Percentiles rank a stretch among this genome's conserved stretches.
Conservation (phyloP, 1,139 yeast genomes). For the Kodamaea alishanica region DNA sequence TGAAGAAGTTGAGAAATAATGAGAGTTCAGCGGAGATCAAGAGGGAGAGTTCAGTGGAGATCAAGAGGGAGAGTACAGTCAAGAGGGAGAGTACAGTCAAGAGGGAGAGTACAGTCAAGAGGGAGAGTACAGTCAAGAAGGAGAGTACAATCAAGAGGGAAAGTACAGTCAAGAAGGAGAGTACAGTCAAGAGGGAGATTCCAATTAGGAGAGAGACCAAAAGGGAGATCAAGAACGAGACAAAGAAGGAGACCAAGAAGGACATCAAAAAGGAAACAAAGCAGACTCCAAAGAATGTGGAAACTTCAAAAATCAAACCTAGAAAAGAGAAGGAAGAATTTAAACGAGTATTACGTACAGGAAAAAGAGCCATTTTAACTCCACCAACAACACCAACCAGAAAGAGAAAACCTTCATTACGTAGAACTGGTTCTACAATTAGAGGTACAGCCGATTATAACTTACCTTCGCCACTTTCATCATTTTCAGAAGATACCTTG, state of each 20-base stretch:
- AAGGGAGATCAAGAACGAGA: background rate
- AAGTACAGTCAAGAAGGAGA: background rate
- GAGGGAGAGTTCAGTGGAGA: constrained; percentile 5
- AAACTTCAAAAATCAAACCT: constrained; percentile 4
- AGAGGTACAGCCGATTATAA: constrained; percentile 10
- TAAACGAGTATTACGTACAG: constrained; percentile 3
- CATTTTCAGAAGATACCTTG: constrained; percentile 14
- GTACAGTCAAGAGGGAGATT: constrained; percentile 10
- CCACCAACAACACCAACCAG: constrained; percentile 34
- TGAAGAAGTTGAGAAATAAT: constrained; percentile 34
- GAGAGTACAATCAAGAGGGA: constrained; percentile 4
- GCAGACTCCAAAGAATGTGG: constrained; percentile 1
- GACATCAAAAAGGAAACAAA: constrained; percentile 3
- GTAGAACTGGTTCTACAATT: constrained; percentile 7
- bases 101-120: constrained; percentile 11
- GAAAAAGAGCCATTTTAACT: constrained; percentile 15
- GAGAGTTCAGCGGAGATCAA: no score
- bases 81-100: constrained; percentile 5
- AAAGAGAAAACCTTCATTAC: constrained; percentile 16
- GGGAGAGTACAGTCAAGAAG: constrained; percentile 7
- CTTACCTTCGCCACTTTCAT: constrained; percentile 21
- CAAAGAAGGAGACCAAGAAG: constrained; percentile 2
- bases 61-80: constrained; percentile 8
- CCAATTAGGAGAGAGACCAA: constrained; percentile 7
- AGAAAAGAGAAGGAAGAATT: constrained; percentile 5